phyloP scores from a whole-genome alignment of 2,329 filamentous ascomycete genomes.

The Purpureocillium lavendulum region DNA sequence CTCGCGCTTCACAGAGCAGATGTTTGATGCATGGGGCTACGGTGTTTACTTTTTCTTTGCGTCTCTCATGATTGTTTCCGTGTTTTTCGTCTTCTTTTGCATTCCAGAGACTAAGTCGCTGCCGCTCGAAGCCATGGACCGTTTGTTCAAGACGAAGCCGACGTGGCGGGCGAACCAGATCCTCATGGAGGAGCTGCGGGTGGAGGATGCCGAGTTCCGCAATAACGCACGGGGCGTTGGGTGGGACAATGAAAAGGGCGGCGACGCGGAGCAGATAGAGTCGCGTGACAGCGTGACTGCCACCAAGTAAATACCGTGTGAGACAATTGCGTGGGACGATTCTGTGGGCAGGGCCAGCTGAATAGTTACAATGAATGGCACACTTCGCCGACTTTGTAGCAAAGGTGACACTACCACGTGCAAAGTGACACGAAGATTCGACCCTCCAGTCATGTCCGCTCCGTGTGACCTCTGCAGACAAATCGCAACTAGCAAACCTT shows the following conservation, averaged over 20 bases:
- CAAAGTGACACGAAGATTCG: too few relatives aligned
- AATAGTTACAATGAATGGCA: too few relatives aligned
- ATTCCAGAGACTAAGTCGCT: slow-evolving; percentile 60
- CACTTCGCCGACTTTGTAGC: too few relatives aligned
- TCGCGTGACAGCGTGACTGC: neutral
- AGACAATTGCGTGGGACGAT: neutral
- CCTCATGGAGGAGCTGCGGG: slow-evolving; percentile 33
- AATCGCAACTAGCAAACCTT: too few relatives aligned
- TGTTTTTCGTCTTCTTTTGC: slow-evolving; percentile 53
- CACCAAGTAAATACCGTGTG: too few relatives aligned
- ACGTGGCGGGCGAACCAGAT: slow-evolving; percentile 31
- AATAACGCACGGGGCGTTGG: slow-evolving; percentile 16
- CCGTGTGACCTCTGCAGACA: too few relatives aligned
- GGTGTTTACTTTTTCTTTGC: slow-evolving; percentile 66
- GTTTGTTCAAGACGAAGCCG: slow-evolving; percentile 45
- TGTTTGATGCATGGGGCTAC: slow-evolving; percentile 50
- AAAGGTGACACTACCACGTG: too few relatives aligned
- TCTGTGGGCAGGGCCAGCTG: too few relatives aligned
- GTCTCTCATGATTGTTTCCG: slow-evolving; percentile 48
- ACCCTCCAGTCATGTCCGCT: too few relatives aligned
- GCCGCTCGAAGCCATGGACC: slow-evolving; percentile 57
- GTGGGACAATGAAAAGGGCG: slow-evolving; percentile 18
- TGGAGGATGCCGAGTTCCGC: slow-evolving; percentile 25
- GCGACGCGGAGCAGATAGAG: slow-evolving; percentile 15
- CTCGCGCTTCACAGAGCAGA: slow-evolving; percentile 57